These are phyloP conservation scores for Lentinus tigrinus DNA, from an alignment of 768 basidiomycete genomes.

Conservation along the genomic window DNA sequence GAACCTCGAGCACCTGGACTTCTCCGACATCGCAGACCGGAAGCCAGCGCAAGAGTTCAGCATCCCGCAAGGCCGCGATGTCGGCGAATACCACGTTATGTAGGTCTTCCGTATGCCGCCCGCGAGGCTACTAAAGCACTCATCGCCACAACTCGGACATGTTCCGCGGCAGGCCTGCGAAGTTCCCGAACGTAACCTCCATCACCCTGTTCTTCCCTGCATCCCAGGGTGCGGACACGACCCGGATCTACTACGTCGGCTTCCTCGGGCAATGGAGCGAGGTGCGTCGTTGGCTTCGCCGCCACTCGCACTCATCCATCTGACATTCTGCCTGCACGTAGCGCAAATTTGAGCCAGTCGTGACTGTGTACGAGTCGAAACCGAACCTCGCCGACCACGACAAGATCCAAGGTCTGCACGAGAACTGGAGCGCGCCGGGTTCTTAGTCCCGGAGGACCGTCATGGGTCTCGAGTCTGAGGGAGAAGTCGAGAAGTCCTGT, in stretches of 20 bases:
- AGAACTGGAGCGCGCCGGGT: slow-evolving; percentile 37
- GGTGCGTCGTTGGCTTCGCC: too few species aligned
- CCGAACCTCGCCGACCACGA: slow-evolving; percentile 87
- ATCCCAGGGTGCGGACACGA: slow-evolving; percentile 76
- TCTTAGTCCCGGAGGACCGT: neutral
- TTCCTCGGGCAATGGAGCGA: slow-evolving; percentile 82
- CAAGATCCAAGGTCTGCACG: slow-evolving; percentile 80
- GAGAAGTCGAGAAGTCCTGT: too few species aligned
- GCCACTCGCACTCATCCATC: neutral
- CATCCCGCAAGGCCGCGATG: slow-evolving; percentile 66
- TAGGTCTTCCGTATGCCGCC: slow-evolving; percentile 29
- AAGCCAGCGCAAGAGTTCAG: slow-evolving; percentile 71
- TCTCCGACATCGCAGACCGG: slow-evolving; percentile 64
- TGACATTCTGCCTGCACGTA: slow-evolving; percentile 28
- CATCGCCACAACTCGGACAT: neutral
- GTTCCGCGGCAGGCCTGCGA: slow-evolving; percentile 84
- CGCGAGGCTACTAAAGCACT: neutral
- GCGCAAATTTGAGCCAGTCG: slow-evolving; percentile 75
- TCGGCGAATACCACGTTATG: slow-evolving; percentile 87
- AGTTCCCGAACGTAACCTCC: slow-evolving; percentile 80
- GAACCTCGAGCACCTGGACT: slow-evolving; percentile 79
- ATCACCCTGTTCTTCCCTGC: slow-evolving; percentile 83
- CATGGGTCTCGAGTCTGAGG: neutral
- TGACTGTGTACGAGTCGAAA: slow-evolving; percentile 86
- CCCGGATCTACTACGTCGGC: slow-evolving; percentile 80